Base-by-base conservation (phyloP, 73 alveolate species). In the Strombidium stylifer region DNA sequence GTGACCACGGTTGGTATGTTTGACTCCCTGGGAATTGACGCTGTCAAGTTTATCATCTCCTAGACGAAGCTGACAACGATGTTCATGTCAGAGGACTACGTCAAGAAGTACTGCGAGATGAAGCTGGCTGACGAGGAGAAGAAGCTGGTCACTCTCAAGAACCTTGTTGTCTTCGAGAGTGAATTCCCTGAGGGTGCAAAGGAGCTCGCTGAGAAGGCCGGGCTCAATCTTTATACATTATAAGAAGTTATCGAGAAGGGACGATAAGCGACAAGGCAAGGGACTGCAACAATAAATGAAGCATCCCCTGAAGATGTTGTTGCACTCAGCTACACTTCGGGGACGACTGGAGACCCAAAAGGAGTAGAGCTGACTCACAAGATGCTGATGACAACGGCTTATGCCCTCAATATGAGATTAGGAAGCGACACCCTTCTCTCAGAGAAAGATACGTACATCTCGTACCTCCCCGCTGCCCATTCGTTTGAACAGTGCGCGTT, bases 341-440 rank as follows among this genome's bases (percentile, higher is more conserved):
- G 96, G 5, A 76, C 91, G 24, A 84, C 93, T 46, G 94, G 94
- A 4, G 65, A 41, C 35, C 89, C 96, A 21, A 86, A 86, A 25
- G 74, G 46, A 20, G 74, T 60, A 4, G 42, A 14, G 35, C 2
- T 60, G 3, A 6, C 61, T 10, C 74, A 60, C 19, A 15, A 12
- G 23, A 57, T 34, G 35, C 7, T 31, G 8, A 11, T 57, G n/a
- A n/a, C n/a, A n/a, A n/a, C n/a, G n/a, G n/a, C n/a, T n/a, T n/a
- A n/a, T n/a, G n/a, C n/a, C n/a, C n/a, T n/a, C n/a, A n/a, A n/a
- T n/a, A n/a, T n/a, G n/a, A n/a, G n/a, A n/a, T n/a, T n/a, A n/a
- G n/a, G n/a, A n/a, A n/a, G n/a, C n/a, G n/a, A n/a, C n/a, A n/a
- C n/a, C n/a, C n/a, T 11, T 36, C 31, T 61, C 21, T 6, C 12